These are phyloP conservation scores for Hypoxylon sp. DNA, from an alignment of 2,329 filamentous ascomycete species.

Conservation along the genomic window DNA sequence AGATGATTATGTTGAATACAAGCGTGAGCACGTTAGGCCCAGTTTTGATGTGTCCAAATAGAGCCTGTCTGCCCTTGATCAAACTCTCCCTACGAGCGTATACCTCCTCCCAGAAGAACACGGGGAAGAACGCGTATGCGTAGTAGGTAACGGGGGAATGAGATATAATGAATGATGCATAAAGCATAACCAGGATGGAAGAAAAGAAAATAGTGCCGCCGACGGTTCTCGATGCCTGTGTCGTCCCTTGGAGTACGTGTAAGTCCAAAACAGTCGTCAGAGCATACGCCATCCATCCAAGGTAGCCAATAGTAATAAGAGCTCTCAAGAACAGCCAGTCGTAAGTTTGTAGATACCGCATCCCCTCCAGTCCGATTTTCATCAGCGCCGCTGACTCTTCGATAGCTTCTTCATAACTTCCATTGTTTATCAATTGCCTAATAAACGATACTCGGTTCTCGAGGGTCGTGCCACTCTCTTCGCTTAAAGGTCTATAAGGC, in stretches of 20 bases:
- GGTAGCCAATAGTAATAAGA: constrained; percentile 88
- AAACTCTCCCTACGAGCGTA: constrained; percentile 82
- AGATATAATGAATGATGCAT: constrained; percentile 83
- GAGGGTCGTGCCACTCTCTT: constrained; percentile 70
- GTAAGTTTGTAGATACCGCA: constrained; percentile 96
- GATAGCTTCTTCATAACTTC: constrained; percentile 82
- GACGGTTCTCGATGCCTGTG: constrained; percentile 73
- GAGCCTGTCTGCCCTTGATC: constrained; percentile 72
- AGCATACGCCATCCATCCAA: constrained; percentile 96
- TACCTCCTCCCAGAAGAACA: constrained; percentile 97
- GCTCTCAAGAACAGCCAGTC: constrained; percentile 97
- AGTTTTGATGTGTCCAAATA: constrained; percentile 79
- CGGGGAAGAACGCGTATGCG: constrained; percentile 90
- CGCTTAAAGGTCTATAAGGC: constrained; percentile 79
- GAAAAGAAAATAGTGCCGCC: constrained; percentile 77
- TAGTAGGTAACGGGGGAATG: constrained; percentile 89
- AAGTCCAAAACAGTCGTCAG: constrained; percentile 89
- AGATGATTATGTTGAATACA: constrained; percentile 73
- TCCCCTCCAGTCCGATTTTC: constrained; percentile 80
- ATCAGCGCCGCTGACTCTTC: constrained; percentile 83
- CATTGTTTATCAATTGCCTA: constrained; percentile 74
- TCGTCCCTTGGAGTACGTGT: constrained; percentile 82
- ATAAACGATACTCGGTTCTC: constrained; percentile 79
- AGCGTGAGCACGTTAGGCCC: constrained; percentile 71
- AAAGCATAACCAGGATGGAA: constrained; percentile 81